Evolutionary conservation across 306 rosid genomes (phyloP).

Genomic region (Pyrus bretschneideri): DNA sequence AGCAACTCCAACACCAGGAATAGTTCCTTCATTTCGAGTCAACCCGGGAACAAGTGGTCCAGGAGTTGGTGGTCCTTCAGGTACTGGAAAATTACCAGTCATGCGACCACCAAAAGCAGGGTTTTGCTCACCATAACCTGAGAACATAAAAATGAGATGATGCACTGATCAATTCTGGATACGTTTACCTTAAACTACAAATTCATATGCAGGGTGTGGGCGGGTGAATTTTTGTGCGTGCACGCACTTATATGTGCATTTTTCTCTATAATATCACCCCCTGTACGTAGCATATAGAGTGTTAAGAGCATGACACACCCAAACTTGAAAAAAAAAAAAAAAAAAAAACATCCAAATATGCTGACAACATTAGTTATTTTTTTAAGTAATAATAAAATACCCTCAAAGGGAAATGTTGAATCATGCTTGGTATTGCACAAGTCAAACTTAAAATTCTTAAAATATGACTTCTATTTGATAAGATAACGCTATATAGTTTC

Average conservation of each 20-base stretch:
- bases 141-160: constrained; percentile 2
- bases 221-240: not conserved
- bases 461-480: not conserved
- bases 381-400: not conserved
- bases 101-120: constrained; percentile 54
- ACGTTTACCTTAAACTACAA: not conserved
- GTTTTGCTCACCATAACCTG: constrained; percentile 89
- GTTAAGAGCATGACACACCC: not conserved
- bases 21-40: constrained; percentile 87
- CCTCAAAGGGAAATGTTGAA: not conserved
- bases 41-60: constrained; percentile 85
- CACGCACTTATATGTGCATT: not conserved
- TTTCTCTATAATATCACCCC: not conserved
- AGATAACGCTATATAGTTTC: not conserved
- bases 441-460: not conserved
- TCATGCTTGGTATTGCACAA: not conserved
- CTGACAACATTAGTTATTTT: not conserved
- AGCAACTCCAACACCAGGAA: constrained; percentile 95
- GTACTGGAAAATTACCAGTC: constrained; percentile 54
- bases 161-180: not conserved
- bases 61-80: constrained; percentile 87
- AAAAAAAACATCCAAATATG: not conserved
- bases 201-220: not conserved
- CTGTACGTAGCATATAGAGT: not conserved
- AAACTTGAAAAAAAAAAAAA: not conserved